Evolutionary conservation across 2,329 filamentous ascomycete species (phyloP), one percentile per base, ranked within the genome.

Genomic region (Nannizziopsis barbatae): DNA sequence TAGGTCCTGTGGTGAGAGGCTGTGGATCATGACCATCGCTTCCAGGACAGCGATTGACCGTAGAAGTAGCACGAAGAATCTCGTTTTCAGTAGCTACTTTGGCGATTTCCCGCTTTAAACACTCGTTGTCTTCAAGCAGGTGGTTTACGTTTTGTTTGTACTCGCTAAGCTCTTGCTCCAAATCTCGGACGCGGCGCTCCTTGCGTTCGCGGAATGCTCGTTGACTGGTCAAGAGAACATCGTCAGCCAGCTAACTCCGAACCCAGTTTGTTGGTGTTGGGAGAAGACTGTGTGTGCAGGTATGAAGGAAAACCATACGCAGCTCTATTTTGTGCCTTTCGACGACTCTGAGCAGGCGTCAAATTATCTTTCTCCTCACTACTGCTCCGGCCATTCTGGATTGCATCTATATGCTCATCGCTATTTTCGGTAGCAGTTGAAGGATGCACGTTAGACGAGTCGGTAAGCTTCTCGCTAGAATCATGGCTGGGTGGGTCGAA

Each of bases 161-260:
- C 42, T 73, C 75, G 43, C 79, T 82, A 22, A 96, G 80, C 64
- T 94, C 92, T 50, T 80, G 78, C 67, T 96, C 89, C 18, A 96
- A 81, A 52, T 96, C 88, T 64, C 89, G 89, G 53, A 96, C 88
- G 61, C 94, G 89, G 50, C 82, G 83, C 65, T 96, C 90, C 67
- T 96, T 96, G 57, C 90, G 83, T 67, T 96, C 90, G 52, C 90
- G 86, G 66, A 96, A 96, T 30, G 92, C 90, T 58, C 90, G 83
- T 75, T 96, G 92, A 42, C 90, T 95, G 51, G 49, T 43, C n/a
- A 11, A 12, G 39, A 46, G 32, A 36, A 15, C n/a, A 31, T 18
- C 14, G 42, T 40, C 27, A 35, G 50, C 45, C 30, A 18, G 36
- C n/a, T 32, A n/a, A 31, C 20, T 30, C 20, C 22, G 15, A 39